Base-by-base conservation (phyloP, 2,329 filamentous ascomycete genomes). In the Aspergillus proliferans region DNA sequence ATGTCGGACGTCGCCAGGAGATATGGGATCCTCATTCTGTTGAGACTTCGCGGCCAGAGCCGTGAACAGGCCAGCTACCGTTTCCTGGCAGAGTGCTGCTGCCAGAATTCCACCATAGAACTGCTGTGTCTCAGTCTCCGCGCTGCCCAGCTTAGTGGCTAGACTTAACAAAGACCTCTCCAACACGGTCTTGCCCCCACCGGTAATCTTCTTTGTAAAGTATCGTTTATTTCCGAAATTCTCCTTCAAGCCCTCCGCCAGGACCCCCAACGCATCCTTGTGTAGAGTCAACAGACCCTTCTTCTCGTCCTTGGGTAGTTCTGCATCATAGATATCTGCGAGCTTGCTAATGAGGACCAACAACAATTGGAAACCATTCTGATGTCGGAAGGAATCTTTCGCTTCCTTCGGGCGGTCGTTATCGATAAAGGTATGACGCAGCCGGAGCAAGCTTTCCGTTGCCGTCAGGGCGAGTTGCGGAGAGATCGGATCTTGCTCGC, bases 171-270 rank as follows among this genome's bases (percentile, higher is more conserved):
- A 79, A 5, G 81, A 81, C 62, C 87, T 81, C 61, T 93, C 85
- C 47, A 96, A 67, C 6, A 83, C 81, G 55, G 83, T 78, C 85
- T 89, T 95, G 3, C 92, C 90, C 49, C 85, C 87, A 19, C 82
- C 84, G 50, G 87, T 81, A 26, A 94, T 82, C 56, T 83, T 79
- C 57, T 83, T 84, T 50, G 83, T 81, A 66, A 97, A 97, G 72
- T 92, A 96, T 58, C 87, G 82, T 61, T 85, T 81, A 70, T 97
- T 98, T 18, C 91, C 92, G 43, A 85, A 78, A 67, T 97, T 90
- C 42, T 83, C 83, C 47, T 83, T 81, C 56, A 98, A 79, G 12
- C 84, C 83, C 43, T 86, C 85, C 1, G 87, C 85, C 24, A 97
- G 72, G 12, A 93, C 81, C 28, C 82, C 66, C 50, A 74, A 53